phyloP scores from a whole-genome alignment of 805 yeast genomes.

The Candida alai region DNA sequence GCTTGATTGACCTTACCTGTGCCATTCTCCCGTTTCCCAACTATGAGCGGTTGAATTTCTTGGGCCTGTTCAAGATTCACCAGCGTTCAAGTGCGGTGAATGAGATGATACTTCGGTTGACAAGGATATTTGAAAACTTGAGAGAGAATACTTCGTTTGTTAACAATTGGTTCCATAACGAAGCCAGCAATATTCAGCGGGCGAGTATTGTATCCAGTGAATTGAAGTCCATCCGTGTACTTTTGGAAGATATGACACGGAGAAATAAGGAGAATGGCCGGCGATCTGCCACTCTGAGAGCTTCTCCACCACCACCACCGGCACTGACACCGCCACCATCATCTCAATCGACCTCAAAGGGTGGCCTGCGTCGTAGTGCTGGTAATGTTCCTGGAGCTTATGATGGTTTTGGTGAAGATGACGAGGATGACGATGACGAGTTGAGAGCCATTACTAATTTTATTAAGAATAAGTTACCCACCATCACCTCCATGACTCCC shows the following conservation, averaged over 20 bases:
- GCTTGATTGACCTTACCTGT: slow-evolving; percentile 43
- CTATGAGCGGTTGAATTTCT: slow-evolving; percentile 37
- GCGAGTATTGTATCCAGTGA: slow-evolving; percentile 55
- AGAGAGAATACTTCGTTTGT: slow-evolving; percentile 29
- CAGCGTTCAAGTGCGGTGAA: slow-evolving; percentile 33
- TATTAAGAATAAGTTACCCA: slow-evolving; percentile 33
- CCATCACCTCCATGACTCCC: slow-evolving; percentile 26
- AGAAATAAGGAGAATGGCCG: slow-evolving; percentile 10
- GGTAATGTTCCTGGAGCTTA: slow-evolving; percentile 6
- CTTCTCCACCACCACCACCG: neutral
- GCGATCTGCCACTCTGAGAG: slow-evolving; percentile 3
- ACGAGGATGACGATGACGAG: slow-evolving; percentile 45
- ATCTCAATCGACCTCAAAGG: neutral
- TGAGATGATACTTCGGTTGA: slow-evolving; percentile 30
- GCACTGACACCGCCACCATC: slow-evolving; percentile 3
- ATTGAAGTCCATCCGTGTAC: slow-evolving; percentile 46
- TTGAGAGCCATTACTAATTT: slow-evolving; percentile 34
- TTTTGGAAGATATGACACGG: slow-evolving; percentile 45
- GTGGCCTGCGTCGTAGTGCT: slow-evolving; percentile 2
- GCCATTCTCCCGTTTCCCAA: slow-evolving; percentile 51
- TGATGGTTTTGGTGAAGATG: slow-evolving; percentile 36
- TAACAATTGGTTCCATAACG: slow-evolving; percentile 45
- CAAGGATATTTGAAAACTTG: slow-evolving; percentile 33
- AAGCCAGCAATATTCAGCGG: slow-evolving; percentile 49
- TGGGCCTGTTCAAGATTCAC: slow-evolving; percentile 27